Evolutionary conservation across 768 basidiomycete species (phyloP), one percentile per base, ranked within the genome.

Genomic region (Leccinum imitatum): DNA sequence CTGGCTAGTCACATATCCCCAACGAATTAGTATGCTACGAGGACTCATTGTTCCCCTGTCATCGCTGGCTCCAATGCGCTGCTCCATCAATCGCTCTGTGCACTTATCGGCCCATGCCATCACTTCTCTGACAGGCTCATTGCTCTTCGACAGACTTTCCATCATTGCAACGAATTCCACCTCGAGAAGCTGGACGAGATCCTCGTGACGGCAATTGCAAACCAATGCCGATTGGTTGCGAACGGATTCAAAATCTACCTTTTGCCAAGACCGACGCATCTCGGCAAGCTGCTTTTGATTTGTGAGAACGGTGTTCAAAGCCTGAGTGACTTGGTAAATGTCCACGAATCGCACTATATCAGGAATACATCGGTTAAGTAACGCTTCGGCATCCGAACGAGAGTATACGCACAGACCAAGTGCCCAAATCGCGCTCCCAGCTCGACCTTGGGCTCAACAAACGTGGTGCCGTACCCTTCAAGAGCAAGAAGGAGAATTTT

Each of bases 91-190:
- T 62, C 87, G 78, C 68, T 93, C 92, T 61, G 89, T 91, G 72
- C 91, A 93, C 71, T 91, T 91, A 71, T 95, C 93, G 21, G 92
- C 92, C 92, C 93, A 93, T 4, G 85, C 79, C 89, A 93, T 93
- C 58, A 95, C 85, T 68, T 93, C 90, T 67, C 89, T 79, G 46
- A 93, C 91, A 14, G 92, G 91, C 63, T 93, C 91, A 51, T 73
- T 81, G 70, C 83, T 90, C 77, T 90, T 89, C 35, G 81, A 68
- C 37, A 91, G 77, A 59, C 82, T 79, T 44, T 93, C 90, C 76
- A 94, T 75, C 74, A 94, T 75, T n/a, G 76, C 71, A 21, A 90
- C 87, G 71, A 93, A 93, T 72, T 94, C 90, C 57, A 90, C 87
- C 71, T 94, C 92, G 52, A 95, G 75, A 52, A 93, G 80, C 65